Evolutionary conservation across 2,329 filamentous ascomycete species (phyloP), one percentile per base, ranked within the genome.

Genomic region (Colletotrichum coccodes): DNA sequence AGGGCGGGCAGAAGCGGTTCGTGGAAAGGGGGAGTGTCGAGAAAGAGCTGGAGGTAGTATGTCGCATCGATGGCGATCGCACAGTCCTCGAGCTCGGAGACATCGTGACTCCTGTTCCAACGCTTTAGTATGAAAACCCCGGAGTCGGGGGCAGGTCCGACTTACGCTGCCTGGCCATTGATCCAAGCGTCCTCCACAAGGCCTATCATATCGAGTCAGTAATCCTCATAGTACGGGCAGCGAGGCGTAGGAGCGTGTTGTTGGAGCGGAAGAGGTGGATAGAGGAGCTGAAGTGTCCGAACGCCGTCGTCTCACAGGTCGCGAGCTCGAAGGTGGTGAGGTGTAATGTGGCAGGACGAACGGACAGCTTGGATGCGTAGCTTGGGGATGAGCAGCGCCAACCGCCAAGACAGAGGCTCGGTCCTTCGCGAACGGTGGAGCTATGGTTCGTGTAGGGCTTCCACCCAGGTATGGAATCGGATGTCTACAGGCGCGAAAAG

Each of bases 1-100:
- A 98, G 89, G 26, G 96, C 96, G 63, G 94, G 90, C 38, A 98
- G 88, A 38, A 99, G 90, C 47, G 95, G 95, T 80, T 99, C 96
- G 76, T 93, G 92, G 52, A 89, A 91, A 32, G 90, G 88, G 49
- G 87, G 80, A 64, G 87, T 88, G 76, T 92, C 89, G 75, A 97
- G 89, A 72, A 97, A 88, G 68, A 91, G 90, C 78, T 92, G 88
- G 72, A 99, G 89, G 79, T 96, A 98, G 80, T 97, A 92, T 60
- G 93, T 92, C 64, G 95, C 96, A 84, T 98, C 95, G 75, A 98
- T 90, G 72, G 91, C 95, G 75, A 98, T 88, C 61, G 91, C 88
- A 69, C 89, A 89, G 77, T 91, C 91, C 76, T 92, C 89, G 74
- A 98, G 86, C 71, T 93, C 89, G 70, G 90, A 86, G 73, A 97